Evolutionary conservation across 768 basidiomycete species (phyloP), one percentile per base, ranked within the genome.

Genomic region (Polyporus arcularius): DNA sequence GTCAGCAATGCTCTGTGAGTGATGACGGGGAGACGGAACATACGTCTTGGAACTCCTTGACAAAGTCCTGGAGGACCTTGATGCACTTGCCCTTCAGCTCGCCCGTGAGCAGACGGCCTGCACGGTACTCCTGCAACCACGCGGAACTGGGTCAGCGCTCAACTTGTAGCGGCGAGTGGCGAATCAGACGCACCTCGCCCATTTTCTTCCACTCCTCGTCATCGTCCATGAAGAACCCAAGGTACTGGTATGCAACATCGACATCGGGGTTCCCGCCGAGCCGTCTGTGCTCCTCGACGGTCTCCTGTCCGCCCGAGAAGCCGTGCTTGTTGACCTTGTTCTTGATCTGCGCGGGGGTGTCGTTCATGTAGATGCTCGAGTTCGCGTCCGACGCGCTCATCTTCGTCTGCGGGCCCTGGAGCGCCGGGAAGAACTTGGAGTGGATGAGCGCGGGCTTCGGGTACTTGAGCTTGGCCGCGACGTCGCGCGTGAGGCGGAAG

Each of bases 361-460:
- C 97, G 35, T 82, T 93, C 96, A 99, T 98, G 80, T 84, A 98
- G 66, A 99, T 96, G 65, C 92, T 92, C 65, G 89, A 92, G 75
- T 95, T 96, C 21, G 86, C 79, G 74, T 96, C 90, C 52, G 92
- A 95, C 4, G 97, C 97, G 73, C 95, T 97, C 97, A 99, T 99
- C 79, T 99, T 99, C 39, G 94, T 96, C 74, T 97, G 94, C 2
- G 97, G 92, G 45, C 97, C 97, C 75, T 98, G 96, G 10, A 99
- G 82, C 4, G 97, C 96, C 11, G 97, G 97, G 79, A 99, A 96
- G 82, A 99, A 99, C 71, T 96, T 96, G 49, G 96, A 85, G 75
- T 98, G 95, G 51, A 99, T 78, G 28, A 98, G 84, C 2, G 90
- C 77, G 2, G 97, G 97, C 74, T 99, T 99, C 45, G 89, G 94